A percentile compares a stretch with the other conserved stretches of the same genome.
Conservation (phyloP, 352 stramenopile genomes). For the Globisporangium perplexum region DNA sequence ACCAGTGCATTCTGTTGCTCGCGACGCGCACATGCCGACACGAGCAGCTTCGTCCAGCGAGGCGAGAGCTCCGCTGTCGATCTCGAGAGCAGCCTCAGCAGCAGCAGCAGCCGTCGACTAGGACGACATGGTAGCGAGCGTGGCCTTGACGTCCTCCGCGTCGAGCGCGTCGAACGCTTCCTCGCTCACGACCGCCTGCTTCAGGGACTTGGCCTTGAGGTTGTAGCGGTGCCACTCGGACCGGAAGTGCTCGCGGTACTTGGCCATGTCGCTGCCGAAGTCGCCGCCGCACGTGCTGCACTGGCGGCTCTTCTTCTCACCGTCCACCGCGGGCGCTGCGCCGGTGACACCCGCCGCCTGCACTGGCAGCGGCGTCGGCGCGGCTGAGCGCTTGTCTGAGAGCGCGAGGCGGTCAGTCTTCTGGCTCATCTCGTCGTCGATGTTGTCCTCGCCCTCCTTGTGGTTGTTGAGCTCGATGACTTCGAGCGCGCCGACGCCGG, state of each 20-base stretch:
- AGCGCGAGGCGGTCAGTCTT: slow-evolving; percentile 73
- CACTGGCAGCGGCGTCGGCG: slow-evolving; percentile 7
- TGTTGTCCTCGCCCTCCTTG: slow-evolving; percentile 86
- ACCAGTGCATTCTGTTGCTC: neutral
- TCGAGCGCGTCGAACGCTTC: slow-evolving; percentile 52
- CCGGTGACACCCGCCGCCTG: slow-evolving; percentile 2
- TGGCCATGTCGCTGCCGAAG: slow-evolving; percentile 79
- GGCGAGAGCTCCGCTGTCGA: neutral
- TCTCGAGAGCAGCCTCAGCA: neutral
- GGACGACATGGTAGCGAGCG: slow-evolving; percentile 67
- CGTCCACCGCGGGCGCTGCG: slow-evolving; percentile 6
- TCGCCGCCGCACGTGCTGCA: slow-evolving; percentile 92
- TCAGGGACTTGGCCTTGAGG: slow-evolving; percentile 94
- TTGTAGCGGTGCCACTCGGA: slow-evolving; percentile 97
- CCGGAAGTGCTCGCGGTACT: slow-evolving; percentile 93
- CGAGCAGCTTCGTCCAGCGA: too few species aligned
- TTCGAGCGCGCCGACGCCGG: slow-evolving; percentile 62
- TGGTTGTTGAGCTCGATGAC: slow-evolving; percentile 92
- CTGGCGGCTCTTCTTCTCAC: slow-evolving; percentile 44
- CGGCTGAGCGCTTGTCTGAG: slow-evolving; percentile 13
- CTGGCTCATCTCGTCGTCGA: slow-evolving; percentile 90
- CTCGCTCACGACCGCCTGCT: slow-evolving; percentile 65
- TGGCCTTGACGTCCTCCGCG: slow-evolving; percentile 45
- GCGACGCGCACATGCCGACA: too few species aligned
- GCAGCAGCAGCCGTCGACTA: slow-evolving; percentile 9